Evolutionary conservation across 2,329 filamentous ascomycete species (phyloP), one percentile per base, ranked within the genome.

Genomic region (Lachnellula hyalina): DNA sequence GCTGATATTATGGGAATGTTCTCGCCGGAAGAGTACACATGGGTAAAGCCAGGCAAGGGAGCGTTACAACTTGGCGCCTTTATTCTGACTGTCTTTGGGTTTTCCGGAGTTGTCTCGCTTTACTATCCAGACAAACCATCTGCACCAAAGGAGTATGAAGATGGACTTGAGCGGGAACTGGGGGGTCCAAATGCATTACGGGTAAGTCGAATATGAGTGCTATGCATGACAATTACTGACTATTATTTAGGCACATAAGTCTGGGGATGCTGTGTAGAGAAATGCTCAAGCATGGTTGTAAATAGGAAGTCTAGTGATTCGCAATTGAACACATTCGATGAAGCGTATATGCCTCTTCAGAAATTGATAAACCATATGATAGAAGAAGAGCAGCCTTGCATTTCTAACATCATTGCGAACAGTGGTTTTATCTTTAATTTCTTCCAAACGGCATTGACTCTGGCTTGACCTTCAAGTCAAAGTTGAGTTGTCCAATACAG

Each of bases 1-100:
- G 88, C 96, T 73, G 95, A 99, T 72, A 81, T 91, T 55, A 79
- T 97, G 55, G 92, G 91, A 65, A 87, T 96, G 61, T 93, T 99
- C 75, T 87, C 89, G 49, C 84, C 90, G 2, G 85, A 94, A 72
- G 86, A 92, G 67, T 97, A 99, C 77, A 94, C 85, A 53, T 93
- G 94, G 79, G 77, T 79, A 45, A 86, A 81, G 49, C 77, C 92
- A 15, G 81, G 82, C 60, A 91, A 86, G 68, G 89, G 83, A 56
- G 70, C 85, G 36, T 67, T 85, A 57, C 84, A 90, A 74, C 73
- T 92, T 60, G 86, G 83, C 56, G 74, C 74, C 59, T 92, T 92
- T 69, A 72, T 91, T 45, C 76, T 75, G 21, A 74, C 77, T 52
- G 80, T 90, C 61, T 68, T 90, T 35, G 77, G 79, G 49, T 71